These are phyloP conservation scores for Triangularia setosa DNA, from an alignment of 2,329 filamentous ascomycete species.

Conservation along the genomic window DNA sequence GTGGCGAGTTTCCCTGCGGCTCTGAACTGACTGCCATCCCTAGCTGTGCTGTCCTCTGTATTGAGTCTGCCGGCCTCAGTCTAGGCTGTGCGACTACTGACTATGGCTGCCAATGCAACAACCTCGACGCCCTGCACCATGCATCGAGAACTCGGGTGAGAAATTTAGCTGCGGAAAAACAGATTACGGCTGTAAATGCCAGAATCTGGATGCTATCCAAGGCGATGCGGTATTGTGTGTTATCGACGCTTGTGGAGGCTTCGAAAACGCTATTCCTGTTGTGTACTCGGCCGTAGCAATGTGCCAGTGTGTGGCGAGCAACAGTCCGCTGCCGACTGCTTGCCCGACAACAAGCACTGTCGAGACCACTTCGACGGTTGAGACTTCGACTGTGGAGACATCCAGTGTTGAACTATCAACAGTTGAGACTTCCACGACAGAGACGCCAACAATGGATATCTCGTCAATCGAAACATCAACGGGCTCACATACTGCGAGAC, in stretches of 20 bases:
- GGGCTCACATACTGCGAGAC: neutral
- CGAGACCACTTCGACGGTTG: neutral
- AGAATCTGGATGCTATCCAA: neutral
- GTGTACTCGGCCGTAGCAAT: neutral
- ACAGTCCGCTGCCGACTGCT: neutral
- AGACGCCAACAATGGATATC: neutral
- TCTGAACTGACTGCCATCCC: neutral
- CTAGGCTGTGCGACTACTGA: slow-evolving; percentile 4
- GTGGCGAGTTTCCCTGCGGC: slow-evolving; percentile 4
- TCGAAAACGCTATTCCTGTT: neutral
- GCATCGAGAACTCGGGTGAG: neutral
- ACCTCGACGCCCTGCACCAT: neutral
- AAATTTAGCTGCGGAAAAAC: neutral
- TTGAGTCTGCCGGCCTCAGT: neutral
- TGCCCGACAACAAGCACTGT: neutral
- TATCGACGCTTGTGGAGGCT: neutral
- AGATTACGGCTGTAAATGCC: neutral
- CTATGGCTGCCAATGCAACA: slow-evolving; percentile 8
- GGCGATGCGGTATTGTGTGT: neutral
- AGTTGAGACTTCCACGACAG: neutral
- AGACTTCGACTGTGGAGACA: neutral
- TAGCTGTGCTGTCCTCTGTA: slow-evolving; percentile 4
- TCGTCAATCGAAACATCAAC: neutral
- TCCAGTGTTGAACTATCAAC: neutral
- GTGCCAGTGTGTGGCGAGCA: neutral